Percentiles rank a stretch among this genome's conserved stretches.
These are phyloP conservation scores for Carallia pectinifolia DNA, from an alignment of 345 rosid genomes.

Conservation along the genomic window DNA sequence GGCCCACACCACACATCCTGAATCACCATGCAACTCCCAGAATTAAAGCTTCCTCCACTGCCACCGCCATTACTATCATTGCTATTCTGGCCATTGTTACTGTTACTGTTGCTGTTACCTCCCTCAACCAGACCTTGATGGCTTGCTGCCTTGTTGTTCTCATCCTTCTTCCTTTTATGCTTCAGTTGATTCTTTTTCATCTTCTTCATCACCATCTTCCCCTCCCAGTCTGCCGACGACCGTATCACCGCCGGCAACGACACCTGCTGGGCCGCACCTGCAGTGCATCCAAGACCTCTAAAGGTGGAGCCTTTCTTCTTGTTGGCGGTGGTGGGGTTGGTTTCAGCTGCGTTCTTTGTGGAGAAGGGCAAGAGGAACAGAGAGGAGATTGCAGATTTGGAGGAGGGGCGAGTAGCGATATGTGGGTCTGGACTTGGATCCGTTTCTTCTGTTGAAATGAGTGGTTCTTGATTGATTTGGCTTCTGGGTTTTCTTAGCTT, in stretches of 20 bases:
- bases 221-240: conserved; percentile 85
- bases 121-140: conserved; percentile 7
- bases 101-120: background rate
- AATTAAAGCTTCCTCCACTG: conserved; percentile 18
- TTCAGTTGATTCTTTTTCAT: conserved; percentile 27
- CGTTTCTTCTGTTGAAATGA: conserved; percentile 18
- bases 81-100: background rate
- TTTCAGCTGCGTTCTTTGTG: conserved; percentile 17
- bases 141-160: conserved; percentile 1
- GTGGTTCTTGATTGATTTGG: conserved; percentile 24
- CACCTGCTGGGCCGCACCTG: conserved; percentile 73
- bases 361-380: conserved; percentile 39
- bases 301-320: conserved; percentile 57
- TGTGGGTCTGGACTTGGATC: conserved; percentile 36
- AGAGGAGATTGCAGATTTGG: conserved; percentile 50
- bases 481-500: conserved; percentile 50
- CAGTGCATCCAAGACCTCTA: conserved; percentile 71
- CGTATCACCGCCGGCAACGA: conserved; percentile 81
- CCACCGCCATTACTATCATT: background rate
- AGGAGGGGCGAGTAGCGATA: conserved; percentile 33
- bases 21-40: conserved; percentile 42
- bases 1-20: conserved; percentile 97
- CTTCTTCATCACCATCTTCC: conserved; percentile 43
- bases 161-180: conserved; percentile 42
- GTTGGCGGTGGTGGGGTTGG: conserved; percentile 15